Evolutionary conservation across 306 rosid species (phyloP).

Genomic region (Fragaria nilgerrensis): DNA sequence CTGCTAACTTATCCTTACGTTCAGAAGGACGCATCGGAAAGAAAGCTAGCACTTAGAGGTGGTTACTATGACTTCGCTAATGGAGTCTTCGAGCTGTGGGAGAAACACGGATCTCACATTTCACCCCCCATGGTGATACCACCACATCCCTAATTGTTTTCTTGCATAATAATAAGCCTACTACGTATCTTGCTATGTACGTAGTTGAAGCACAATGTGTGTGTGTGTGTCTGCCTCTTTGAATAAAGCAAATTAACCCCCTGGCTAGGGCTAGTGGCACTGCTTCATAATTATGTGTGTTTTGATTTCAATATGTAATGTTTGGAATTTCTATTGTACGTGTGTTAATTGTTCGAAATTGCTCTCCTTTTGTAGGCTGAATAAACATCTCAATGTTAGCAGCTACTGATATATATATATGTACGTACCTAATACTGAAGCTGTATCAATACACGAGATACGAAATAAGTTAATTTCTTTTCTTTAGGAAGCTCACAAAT

Average conservation of each 20-base stretch:
- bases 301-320: background rate
- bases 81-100: constrained; percentile 56
- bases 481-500: too few relatives aligned
- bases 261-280: background rate
- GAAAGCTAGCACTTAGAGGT: constrained; percentile 33
- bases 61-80: constrained; percentile 62
- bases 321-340: background rate
- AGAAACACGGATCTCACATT: constrained; percentile 18
- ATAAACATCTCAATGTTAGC: too few relatives aligned
- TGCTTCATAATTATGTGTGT: background rate
- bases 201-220: background rate
- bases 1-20: constrained; percentile 56
- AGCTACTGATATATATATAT: too few relatives aligned
- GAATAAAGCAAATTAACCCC: background rate
- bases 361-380: too few relatives aligned
- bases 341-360: too few relatives aligned
- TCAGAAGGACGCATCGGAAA: constrained; percentile 18
- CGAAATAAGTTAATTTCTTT: too few relatives aligned
- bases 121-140: constrained; percentile 26
- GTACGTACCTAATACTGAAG: too few relatives aligned
- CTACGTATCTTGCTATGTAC: background rate
- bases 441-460: too few relatives aligned
- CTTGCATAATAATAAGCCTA: background rate
- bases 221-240: background rate
- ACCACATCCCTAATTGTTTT: background rate